Base-by-base conservation (phyloP, 495 filamentous ascomycete species). In the Penicillium lagena region DNA sequence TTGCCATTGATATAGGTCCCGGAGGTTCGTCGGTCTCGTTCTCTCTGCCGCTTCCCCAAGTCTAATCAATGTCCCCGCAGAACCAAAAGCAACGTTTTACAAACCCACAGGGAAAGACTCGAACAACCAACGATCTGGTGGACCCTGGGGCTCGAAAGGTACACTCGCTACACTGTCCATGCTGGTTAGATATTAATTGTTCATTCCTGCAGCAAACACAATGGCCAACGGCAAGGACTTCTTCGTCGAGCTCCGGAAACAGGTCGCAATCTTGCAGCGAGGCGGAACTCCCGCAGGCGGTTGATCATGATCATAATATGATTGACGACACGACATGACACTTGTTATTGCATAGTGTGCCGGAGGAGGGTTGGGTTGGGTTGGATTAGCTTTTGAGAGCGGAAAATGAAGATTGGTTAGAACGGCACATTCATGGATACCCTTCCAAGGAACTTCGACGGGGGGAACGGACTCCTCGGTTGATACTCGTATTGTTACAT, bases 211-310 rank as follows among this genome's bases (percentile, higher is more conserved):
- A 78, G 75, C 72, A 22, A 76, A 76, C 43, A 63, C 59, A 6
- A 78, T 77, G 75, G 70, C 64, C 7, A 77, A 66, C 43, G 72
- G 73, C 9, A 76, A 73, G 55, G 75, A 78, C 37, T 77, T 78
- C 54, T 77, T 73, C 45, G 51, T 73, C 41, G 75, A 77, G 46
- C 65, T 78, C 12, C 66, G 72, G 7, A 77, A 76, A 52, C 72
- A 77, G 44, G 52, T 77, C 5, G 62, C 72, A 9, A 39, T 60
- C 9, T 43, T 76, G 33, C 72, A 67, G 37, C 64, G 72, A 39
- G 54, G 62, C 31, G 66, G 55, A 6, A 61, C 55, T 51, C 61
- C 66, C 14, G 59, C 72, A 14, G 72, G 72, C 29, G 70, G 71
- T 41, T 75, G 57, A 72, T 43, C 32, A 35, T 15, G 35, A 22